phyloP scores from a whole-genome alignment of 495 filamentous ascomycete genomes.

The Lindgomyces ingoldianus region DNA sequence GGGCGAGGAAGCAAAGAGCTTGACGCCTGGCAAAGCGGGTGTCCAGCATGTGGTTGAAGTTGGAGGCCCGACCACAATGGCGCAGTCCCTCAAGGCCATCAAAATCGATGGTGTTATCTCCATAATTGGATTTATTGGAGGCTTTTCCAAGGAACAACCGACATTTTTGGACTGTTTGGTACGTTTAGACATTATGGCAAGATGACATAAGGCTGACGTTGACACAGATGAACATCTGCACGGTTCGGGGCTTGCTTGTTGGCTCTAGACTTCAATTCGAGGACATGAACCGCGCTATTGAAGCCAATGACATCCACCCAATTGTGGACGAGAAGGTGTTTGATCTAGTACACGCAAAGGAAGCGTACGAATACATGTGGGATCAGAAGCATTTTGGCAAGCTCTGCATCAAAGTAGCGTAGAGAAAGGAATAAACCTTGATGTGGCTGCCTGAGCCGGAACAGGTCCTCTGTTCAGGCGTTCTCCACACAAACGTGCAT shows the following conservation, averaged over 20 bases:
- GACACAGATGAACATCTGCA: constrained; percentile 39
- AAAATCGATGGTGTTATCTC: constrained; percentile 49
- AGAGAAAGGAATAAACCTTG: too few species aligned
- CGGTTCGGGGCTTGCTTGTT: constrained; percentile 45
- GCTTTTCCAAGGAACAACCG: constrained; percentile 41
- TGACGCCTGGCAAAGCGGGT: constrained; percentile 50
- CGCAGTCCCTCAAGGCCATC: constrained; percentile 44
- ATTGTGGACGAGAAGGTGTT: constrained; percentile 47
- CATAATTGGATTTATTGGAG: constrained; percentile 49
- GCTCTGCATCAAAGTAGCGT: constrained; percentile 62
- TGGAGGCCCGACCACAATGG: constrained; percentile 48
- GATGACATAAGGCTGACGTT: constrained; percentile 1
- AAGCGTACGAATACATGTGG: constrained; percentile 61
- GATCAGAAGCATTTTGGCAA: constrained; percentile 78
- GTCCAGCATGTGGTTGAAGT: constrained; percentile 62
- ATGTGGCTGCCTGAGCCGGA: too few species aligned
- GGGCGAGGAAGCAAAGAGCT: constrained; percentile 50
- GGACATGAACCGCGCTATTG: constrained; percentile 47
- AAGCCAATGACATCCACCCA: constrained; percentile 46
- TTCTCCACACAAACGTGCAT: too few species aligned
- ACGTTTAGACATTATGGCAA: neutral
- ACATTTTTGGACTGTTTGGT: constrained; percentile 43
- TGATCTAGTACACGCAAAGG: constrained; percentile 41
- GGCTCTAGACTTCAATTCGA: constrained; percentile 46
- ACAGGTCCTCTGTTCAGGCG: too few species aligned